These are phyloP conservation scores for Alternaria sp. DNA, from an alignment of 2,329 filamentous ascomycete species.

Conservation along the genomic window DNA sequence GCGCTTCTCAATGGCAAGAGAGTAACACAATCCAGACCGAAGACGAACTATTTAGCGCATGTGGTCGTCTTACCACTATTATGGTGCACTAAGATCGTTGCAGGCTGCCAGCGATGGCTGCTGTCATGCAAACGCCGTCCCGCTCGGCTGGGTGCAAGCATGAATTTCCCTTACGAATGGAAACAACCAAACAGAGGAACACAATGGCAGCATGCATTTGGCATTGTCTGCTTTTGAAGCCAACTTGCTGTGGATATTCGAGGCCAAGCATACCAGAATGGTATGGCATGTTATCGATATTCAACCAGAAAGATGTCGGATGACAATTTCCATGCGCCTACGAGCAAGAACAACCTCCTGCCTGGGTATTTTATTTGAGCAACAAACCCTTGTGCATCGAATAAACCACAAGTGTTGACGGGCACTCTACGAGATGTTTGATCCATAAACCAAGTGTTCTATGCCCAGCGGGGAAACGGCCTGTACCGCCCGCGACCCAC, in stretches of 20 bases:
- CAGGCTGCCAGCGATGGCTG: not conserved
- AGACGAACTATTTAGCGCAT: not conserved
- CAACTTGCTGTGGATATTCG: not conserved
- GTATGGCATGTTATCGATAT: not conserved
- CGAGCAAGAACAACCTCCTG: not conserved
- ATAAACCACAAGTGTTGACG: not conserved
- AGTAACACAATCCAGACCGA: not conserved
- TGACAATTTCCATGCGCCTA: not conserved
- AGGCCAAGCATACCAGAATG: not conserved
- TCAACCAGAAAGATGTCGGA: not conserved
- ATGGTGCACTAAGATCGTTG: not conserved
- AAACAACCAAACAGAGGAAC: not conserved
- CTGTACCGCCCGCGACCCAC: constrained; percentile 1
- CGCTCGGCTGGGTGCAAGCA: not conserved
- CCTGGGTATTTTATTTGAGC: not conserved
- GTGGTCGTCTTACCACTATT: not conserved
- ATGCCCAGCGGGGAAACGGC: not conserved
- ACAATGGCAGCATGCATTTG: not conserved
- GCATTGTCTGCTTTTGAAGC: not conserved
- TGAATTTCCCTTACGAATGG: not conserved
- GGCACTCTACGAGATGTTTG: not conserved
- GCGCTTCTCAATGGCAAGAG: not conserved
- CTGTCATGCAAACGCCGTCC: too few relatives aligned
- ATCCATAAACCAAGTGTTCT: not conserved
- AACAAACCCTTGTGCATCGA: not conserved